Percentiles rank a stretch among this genome's conserved stretches.
These are phyloP conservation scores for Exophiala bonariae DNA, from an alignment of 2,329 filamentous ascomycete species.

Conservation along the genomic window DNA sequence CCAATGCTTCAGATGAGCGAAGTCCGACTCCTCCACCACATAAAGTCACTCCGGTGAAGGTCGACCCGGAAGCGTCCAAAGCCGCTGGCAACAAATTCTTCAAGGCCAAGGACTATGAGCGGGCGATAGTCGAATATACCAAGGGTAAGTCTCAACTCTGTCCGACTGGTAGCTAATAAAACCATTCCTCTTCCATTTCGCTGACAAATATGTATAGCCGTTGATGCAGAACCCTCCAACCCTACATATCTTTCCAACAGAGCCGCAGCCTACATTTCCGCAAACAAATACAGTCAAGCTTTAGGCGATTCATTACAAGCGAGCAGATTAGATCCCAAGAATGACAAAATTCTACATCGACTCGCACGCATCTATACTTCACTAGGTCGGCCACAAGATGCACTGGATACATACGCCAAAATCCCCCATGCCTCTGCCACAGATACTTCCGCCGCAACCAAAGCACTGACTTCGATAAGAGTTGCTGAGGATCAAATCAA, in stretches of 20 bases:
- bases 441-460: conserved; percentile 78
- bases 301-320: conserved; percentile 84
- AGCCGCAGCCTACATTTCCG: conserved; percentile 90
- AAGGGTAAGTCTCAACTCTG: conserved; percentile 78
- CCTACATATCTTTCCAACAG: conserved; percentile 92
- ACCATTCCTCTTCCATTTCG: too few species aligned
- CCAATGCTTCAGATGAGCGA: conserved; percentile 36
- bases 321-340: conserved; percentile 78
- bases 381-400: conserved; percentile 82
- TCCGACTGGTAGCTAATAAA: too few species aligned
- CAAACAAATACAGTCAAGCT: conserved; percentile 74
- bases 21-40: conserved; percentile 50
- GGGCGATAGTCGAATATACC: conserved; percentile 89
- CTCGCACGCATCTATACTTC: conserved; percentile 87
- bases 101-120: conserved; percentile 86
- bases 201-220: conserved; percentile 57
- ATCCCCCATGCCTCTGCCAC: conserved; percentile 77
- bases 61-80: conserved; percentile 91
- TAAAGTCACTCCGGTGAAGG: conserved; percentile 48
- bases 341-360: conserved; percentile 83
- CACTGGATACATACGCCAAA: conserved; percentile 75
- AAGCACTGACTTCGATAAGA: conserved; percentile 67
- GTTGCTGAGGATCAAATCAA: conserved; percentile 77
- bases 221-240: conserved; percentile 81
- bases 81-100: conserved; percentile 93